Percentiles rank a stretch among this genome's conserved stretches.
These are phyloP conservation scores for Kitagawia praeruptora DNA, from an alignment of 129 eudicot species.

Conservation along the genomic window DNA sequence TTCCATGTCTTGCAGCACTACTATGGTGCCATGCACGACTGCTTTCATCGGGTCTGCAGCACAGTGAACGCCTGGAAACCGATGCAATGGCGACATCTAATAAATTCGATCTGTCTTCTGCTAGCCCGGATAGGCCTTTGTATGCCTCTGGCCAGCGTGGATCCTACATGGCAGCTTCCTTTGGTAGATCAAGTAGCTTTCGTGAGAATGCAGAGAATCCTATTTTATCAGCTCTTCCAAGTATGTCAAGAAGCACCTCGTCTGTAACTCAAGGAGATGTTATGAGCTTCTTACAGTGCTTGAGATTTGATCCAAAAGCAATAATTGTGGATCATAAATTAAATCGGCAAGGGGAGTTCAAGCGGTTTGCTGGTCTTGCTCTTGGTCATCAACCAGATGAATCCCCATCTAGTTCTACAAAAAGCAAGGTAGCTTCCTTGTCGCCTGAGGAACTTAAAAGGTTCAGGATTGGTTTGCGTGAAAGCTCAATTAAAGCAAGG, in stretches of 20 bases:
- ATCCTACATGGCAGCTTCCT: slow-evolving; percentile 44
- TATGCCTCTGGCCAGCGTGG: slow-evolving; percentile 62
- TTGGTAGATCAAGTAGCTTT: slow-evolving; percentile 74
- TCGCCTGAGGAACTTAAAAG: slow-evolving; percentile 63
- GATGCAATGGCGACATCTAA: slow-evolving; percentile 78
- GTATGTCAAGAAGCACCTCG: slow-evolving; percentile 69
- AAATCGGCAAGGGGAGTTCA: slow-evolving; percentile 51
- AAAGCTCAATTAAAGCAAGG: slow-evolving; percentile 73
- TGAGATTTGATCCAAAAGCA: slow-evolving; percentile 75
- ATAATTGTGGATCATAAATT: slow-evolving; percentile 61
- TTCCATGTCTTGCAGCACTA: slow-evolving; percentile 38
- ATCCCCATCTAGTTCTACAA: slow-evolving; percentile 46
- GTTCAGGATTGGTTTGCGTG: slow-evolving; percentile 56
- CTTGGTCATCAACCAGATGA: slow-evolving; percentile 58
- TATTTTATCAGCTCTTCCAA: slow-evolving; percentile 67
- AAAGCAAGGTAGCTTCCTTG: slow-evolving; percentile 40
- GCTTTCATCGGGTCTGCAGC: slow-evolving; percentile 34
- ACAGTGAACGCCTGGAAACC: slow-evolving; percentile 30
- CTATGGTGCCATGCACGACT: slow-evolving; percentile 55
- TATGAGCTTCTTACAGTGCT: slow-evolving; percentile 61
- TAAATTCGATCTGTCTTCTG: slow-evolving; percentile 66
- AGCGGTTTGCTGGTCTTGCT: slow-evolving; percentile 50
- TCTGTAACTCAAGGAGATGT: slow-evolving; percentile 53
- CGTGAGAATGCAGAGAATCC: slow-evolving; percentile 79
- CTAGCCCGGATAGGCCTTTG: slow-evolving; percentile 73